Evolutionary conservation across 1,284 basidiomycete genomes (phyloP), one percentile per base, ranked within the genome.

Genomic region (Hemileia vastatrix): DNA sequence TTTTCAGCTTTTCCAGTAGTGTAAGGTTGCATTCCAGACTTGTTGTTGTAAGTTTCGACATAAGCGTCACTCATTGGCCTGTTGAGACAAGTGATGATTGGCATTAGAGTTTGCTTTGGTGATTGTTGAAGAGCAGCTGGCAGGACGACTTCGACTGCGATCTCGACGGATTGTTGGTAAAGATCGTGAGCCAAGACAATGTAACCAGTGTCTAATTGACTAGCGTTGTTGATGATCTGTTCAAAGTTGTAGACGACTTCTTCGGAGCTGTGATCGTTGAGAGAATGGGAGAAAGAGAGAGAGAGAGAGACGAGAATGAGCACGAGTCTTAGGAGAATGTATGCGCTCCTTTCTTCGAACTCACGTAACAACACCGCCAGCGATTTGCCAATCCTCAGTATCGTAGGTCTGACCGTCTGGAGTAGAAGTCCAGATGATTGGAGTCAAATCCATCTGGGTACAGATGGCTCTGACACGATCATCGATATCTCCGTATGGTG

Each of bases 111-210:
- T 23, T 54, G n/a, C 6, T 48, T 48, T 40, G 51, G 44, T 15
- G 18, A 32, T 15, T 36, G 36, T 1, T n/a, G n/a, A n/a, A 64
- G 64, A n/a, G 72, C 73, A 27, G 64, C 55, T 11, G 71, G 71
- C 13, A 75, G 71, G 36, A 75, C 66, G 33, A 70, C 55, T 57
- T 71, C 66, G 56, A 69, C 66, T 44, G 73, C 71, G 36, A 75
- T 66, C 51, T 72, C 71, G 61, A 73, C 71, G 9, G 70, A 65
- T 65, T 74, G 72, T 64, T 69, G 64, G 68, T 72, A 75, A 3
- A 75, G 66, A 65, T 75, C 73, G 67, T 75, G 73, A 18, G 66
- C 71, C 23, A 97, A 81, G 50, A 94, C 90, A 72, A 92, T 85
- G 80, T 94, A 94, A 47, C 88, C 88, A 56, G 71, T 76, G 66